Evolutionary conservation across 2,329 filamentous ascomycete genomes (phyloP).

Genomic region (Phaeosphaeriaceae sp.): DNA sequence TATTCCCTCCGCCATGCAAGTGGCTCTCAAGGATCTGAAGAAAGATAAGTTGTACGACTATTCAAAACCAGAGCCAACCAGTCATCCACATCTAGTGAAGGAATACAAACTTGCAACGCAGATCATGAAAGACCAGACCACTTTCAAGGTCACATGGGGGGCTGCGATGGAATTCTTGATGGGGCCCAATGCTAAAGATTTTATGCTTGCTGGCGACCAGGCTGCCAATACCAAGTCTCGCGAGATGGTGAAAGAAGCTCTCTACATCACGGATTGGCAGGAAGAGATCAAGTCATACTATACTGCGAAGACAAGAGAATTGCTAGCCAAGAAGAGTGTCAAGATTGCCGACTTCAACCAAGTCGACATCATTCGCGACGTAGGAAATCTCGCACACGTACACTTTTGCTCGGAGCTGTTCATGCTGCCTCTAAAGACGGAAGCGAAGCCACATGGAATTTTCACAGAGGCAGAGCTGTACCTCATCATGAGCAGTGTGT

Average conservation of each 20-base stretch:
- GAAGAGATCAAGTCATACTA: slow-evolving; percentile 73
- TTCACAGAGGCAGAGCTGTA: slow-evolving; percentile 63
- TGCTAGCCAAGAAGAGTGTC: slow-evolving; percentile 71
- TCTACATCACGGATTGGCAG: slow-evolving; percentile 68
- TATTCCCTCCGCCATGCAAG: slow-evolving; percentile 73
- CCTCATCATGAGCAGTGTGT: slow-evolving; percentile 59
- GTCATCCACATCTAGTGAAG: slow-evolving; percentile 61
- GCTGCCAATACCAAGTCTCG: slow-evolving; percentile 40
- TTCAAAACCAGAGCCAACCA: slow-evolving; percentile 61
- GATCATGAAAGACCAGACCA: slow-evolving; percentile 65
- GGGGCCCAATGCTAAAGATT: slow-evolving; percentile 61
- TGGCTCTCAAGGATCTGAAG: slow-evolving; percentile 71
- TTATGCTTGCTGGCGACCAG: slow-evolving; percentile 58
- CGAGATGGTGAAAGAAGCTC: slow-evolving; percentile 55
- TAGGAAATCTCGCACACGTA: slow-evolving; percentile 61
- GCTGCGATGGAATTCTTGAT: slow-evolving; percentile 69
- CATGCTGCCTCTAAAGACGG: slow-evolving; percentile 62
- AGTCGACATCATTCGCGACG: slow-evolving; percentile 71
- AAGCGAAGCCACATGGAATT: slow-evolving; percentile 56
- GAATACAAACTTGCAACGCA: slow-evolving; percentile 67
- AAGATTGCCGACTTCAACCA: slow-evolving; percentile 67
- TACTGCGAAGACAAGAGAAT: slow-evolving; percentile 63
- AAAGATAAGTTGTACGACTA: slow-evolving; percentile 74
- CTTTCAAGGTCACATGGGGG: slow-evolving; percentile 71
- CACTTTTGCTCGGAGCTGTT: slow-evolving; percentile 63